phyloP scores from a whole-genome alignment of 2,329 filamentous ascomycete species.

The Xylaria sp. region DNA sequence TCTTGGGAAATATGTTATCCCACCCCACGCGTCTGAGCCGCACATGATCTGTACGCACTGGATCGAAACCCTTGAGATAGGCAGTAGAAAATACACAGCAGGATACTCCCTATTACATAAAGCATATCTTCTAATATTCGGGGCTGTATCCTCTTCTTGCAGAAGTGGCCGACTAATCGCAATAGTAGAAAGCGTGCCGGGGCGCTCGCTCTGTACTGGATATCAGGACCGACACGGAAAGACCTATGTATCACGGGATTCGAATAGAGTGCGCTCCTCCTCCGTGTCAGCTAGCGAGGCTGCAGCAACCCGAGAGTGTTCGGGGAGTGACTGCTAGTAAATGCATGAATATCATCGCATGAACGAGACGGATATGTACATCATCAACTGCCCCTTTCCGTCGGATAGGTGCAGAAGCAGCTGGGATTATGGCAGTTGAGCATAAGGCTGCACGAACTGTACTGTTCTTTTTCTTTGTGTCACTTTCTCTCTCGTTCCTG shows the following conservation, averaged over 20 bases:
- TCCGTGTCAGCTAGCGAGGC: not conserved
- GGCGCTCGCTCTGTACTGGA: not conserved
- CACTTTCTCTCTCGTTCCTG: not conserved
- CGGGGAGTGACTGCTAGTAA: too few species aligned
- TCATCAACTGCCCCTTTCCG: not conserved
- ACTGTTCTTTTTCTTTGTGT: conserved; percentile 2
- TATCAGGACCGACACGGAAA: not conserved
- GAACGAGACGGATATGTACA: conserved; percentile 27
- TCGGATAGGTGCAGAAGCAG: not conserved
- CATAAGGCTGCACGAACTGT: not conserved
- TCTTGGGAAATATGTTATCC: not conserved
- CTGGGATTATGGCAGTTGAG: not conserved
- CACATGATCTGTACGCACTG: not conserved
- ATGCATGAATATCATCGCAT: conserved; percentile 9
- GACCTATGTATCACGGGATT: not conserved
- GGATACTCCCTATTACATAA: not conserved
- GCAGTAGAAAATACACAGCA: not conserved
- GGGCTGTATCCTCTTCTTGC: not conserved
- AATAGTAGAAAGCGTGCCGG: not conserved
- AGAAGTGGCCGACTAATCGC: not conserved
- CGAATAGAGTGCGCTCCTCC: not conserved
- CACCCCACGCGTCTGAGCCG: not conserved
- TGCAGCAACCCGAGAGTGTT: not conserved
- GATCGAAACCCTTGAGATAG: not conserved
- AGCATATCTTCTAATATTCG: not conserved